Base-by-base conservation (phyloP, 306 rosid genomes). In the Begonia fuchsioides region DNA sequence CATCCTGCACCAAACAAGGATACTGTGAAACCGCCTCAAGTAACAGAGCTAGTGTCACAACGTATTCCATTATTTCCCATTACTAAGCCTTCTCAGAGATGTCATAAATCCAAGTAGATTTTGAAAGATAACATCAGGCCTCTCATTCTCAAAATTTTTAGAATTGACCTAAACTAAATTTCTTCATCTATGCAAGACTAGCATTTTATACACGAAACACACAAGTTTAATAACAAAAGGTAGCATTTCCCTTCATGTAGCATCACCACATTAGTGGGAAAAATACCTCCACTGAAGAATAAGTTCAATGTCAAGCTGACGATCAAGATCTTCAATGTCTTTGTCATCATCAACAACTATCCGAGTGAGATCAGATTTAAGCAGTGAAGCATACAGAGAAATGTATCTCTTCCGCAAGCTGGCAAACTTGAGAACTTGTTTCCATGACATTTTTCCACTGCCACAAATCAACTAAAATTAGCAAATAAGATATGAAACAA, bases 401-500 rank as follows among this genome's bases (percentile, higher is more conserved):
- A 90, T 69, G 54, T 90, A 90, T 81, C 68, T 77, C 76, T 85
- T 90, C 57, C 81, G 86, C 68, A 90, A 70, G 40, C 75, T 75
- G 53, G 94, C 79, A 56, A 75, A 81, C 82, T 70, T 84, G 66
- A 85, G 71, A 76, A 90, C 94, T 58, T 90, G 92, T 61, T 85
- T 92, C 98, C 95, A 90, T 16, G 98, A 73, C 87, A 85, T 64
- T 68, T 77, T 81, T 61, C 98, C 98, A 75, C 98, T 90, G 92
- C 68, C 65, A 73, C 47, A 60, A 67, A 50, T 26, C 51, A 50
- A 53, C 56, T 26, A 49, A 62, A 52, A 46, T 58, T 13, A 71
- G 66, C 15, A 58, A 39, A 53, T 49, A 54, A n/a, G n/a, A n/a
- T n/a, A n/a, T n/a, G n/a, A n/a, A n/a, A n/a, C n/a, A n/a, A n/a